phyloP scores from a whole-genome alignment of 805 yeast genomes.

The Priceomyces castillae region DNA sequence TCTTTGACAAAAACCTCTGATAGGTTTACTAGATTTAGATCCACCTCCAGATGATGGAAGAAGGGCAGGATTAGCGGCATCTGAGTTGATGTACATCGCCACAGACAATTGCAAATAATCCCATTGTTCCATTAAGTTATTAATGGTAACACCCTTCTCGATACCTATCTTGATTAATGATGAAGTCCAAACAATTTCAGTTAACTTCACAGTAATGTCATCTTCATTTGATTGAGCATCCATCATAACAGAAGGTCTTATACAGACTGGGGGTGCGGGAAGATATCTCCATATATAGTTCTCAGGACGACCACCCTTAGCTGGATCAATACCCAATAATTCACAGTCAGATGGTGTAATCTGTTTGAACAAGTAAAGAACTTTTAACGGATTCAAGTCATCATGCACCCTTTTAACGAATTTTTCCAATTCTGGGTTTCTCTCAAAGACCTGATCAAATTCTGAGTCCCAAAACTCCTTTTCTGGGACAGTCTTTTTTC shows the following conservation, averaged over 20 bases:
- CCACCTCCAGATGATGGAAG: slow-evolving; percentile 64
- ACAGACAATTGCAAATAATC: slow-evolving; percentile 92
- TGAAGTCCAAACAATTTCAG: slow-evolving; percentile 97
- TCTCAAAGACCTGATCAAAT: slow-evolving; percentile 66
- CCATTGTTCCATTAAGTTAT: slow-evolving; percentile 98
- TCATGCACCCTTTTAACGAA: slow-evolving; percentile 85
- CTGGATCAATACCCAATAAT: slow-evolving; percentile 83
- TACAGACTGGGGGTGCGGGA: slow-evolving; percentile 99
- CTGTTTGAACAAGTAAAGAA: slow-evolving; percentile 81
- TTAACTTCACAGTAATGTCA: slow-evolving; percentile 90
- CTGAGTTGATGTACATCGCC: slow-evolving; percentile 97
- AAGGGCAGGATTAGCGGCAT: slow-evolving; percentile 79
- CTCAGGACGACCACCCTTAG: slow-evolving; percentile 90
- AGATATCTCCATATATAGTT: slow-evolving; percentile 95
- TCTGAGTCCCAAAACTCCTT: slow-evolving; percentile 85
- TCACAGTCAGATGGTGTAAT: slow-evolving; percentile 87
- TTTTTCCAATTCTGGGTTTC: slow-evolving; percentile 85
- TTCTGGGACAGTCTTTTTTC: slow-evolving; percentile 84
- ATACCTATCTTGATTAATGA: slow-evolving; percentile 91
- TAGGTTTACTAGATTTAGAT: slow-evolving; percentile 64
- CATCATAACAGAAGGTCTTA: slow-evolving; percentile 94
- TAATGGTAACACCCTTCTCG: slow-evolving; percentile 90
- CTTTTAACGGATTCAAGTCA: slow-evolving; percentile 90
- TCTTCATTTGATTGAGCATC: slow-evolving; percentile 94
- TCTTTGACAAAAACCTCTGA: slow-evolving; percentile 95